Base-by-base conservation (phyloP, 176 grass and related monocot species). In the Raddia guianensis region DNA sequence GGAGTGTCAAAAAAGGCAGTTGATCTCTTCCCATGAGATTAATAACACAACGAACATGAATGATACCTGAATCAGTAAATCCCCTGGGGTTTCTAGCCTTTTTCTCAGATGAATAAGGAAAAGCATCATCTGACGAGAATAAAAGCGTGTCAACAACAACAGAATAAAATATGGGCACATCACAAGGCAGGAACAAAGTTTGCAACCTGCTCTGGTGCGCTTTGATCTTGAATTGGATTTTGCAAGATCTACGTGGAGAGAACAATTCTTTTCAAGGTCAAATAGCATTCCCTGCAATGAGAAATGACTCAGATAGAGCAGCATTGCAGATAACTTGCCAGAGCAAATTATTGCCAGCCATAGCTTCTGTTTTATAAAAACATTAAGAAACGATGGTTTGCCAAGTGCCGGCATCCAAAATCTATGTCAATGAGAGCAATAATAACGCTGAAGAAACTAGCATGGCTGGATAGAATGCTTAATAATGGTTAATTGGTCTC, bases 161-260 rank as follows among this genome's bases (percentile, higher is more conserved):
- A 40, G 3, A 61, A 73, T 40, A 57, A 35, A 71, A 5, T 55
- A 45, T 16, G 80, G 47, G 8, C 64, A 67, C 37, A 72, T 15
- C 42, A 55, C 68, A 43, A 0, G 10, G 45, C 37, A 80, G 19
- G 46, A 49, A 74, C 65, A 35, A 64, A 66, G 14, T 40, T 59
- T 0, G 12, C 13, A 78, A 98, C 96, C 96, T 86, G 87, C 56
- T 88, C 96, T 93, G 9, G 89, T 55, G 12, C 88, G 96, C 90
- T 98, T 98, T 45, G 84, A 86, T 81, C 86, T 98, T 16, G 96
- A 95, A 73, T 98, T 98, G 44, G 92, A 91, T 68, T 91, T 98
- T 66, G 96, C 96, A 47, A 98, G 92, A 83, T 98, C 88, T 42
- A 98, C 91, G 73, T 98, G 83, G 14, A 98, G 87, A 76, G 88